Evolutionary conservation across 2,329 filamentous ascomycete genomes (phyloP), one percentile per base, ranked within the genome.

Genomic region (Xylariaceae sp.): DNA sequence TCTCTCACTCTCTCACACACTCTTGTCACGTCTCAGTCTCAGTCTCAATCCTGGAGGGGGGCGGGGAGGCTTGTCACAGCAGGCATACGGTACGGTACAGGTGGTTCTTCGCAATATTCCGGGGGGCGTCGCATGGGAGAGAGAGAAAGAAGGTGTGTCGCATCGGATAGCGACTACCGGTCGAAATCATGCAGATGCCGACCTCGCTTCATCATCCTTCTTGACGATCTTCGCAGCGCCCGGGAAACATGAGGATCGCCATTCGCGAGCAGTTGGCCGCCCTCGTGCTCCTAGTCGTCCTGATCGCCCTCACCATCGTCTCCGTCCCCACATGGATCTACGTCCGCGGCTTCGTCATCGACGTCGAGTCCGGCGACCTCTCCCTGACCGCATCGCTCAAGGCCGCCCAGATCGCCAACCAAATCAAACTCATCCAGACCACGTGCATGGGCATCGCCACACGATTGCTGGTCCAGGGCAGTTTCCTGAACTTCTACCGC

Each of bases 211-310:
- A 59, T 55, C 62, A 59, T 57, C 63, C 63, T 61, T 66, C 65
- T 65, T 63, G 64, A 67, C 55, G 51, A 30, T 30, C 52, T 64
- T 63, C 65, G 9, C 42, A 45, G 74, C 74, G 70, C 66, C 70
- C 59, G 67, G 66, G 67, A 55, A 69, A 54, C 68, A 93, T 96
- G 90, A 86, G 91, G 73, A 85, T 96, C 73, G 88, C 89, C 59
- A 96, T 96, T 70, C 84, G 91, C 66, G 87, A 92, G 76, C 92
- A 97, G 82, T 82, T 97, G 68, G 90, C 86, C 66, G 80, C 87
- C 73, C 81, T 96, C 64, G 90, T 96, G 69, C 78, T 94, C 65
- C 71, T 90, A 61, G 85, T 88, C 61, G 86, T 90, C 53, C 82
- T 95, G 59, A 77, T 89, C 59, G 87, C 88, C 56, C 82, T 96